A percentile compares a stretch with the other conserved stretches of the same genome.
Evolutionary conservation across 805 yeast species (phyloP).

Genomic region (Jamesozyma rosinii): DNA sequence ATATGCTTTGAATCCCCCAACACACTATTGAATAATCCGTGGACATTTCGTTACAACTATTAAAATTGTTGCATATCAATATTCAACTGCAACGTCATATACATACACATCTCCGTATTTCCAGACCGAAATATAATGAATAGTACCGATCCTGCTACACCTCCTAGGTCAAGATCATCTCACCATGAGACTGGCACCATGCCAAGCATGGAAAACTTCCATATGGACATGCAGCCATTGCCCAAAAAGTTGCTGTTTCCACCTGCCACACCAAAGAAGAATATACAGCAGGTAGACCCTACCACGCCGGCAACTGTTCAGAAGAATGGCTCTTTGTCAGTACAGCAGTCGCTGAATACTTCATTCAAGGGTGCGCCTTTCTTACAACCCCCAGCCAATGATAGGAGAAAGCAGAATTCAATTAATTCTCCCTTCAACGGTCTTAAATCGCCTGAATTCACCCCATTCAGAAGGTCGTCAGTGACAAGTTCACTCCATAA

Average conservation of each 20-base stretch:
- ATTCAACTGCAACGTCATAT: too few species aligned
- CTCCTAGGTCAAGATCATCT: slow-evolving; percentile 23
- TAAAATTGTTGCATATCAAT: too few species aligned
- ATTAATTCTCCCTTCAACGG: slow-evolving; percentile 18
- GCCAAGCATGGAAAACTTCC: neutral
- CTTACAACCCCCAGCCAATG: slow-evolving; percentile 11
- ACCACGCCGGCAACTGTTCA: slow-evolving; percentile 22
- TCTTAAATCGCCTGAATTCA: slow-evolving; percentile 27
- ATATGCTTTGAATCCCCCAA: too few species aligned
- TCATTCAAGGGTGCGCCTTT: slow-evolving; percentile 11
- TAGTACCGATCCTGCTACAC: slow-evolving; percentile 23
- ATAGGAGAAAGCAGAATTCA: neutral
- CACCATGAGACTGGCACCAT: neutral
- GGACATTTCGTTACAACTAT: neutral
- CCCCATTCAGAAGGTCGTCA: slow-evolving; percentile 19
- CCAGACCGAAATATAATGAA: neutral
- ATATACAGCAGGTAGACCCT: slow-evolving; percentile 6
- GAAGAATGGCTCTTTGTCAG: neutral
- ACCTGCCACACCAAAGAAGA: slow-evolving; percentile 11
- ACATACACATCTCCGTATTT: too few species aligned
- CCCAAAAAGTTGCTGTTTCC: slow-evolving; percentile 3
- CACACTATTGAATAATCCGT: neutral
- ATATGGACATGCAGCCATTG: neutral
- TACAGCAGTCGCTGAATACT: neutral
- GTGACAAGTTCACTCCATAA: slow-evolving; percentile 1